phyloP scores from a whole-genome alignment of 2,329 filamentous ascomycete species.

The Aspergillus sp. region DNA sequence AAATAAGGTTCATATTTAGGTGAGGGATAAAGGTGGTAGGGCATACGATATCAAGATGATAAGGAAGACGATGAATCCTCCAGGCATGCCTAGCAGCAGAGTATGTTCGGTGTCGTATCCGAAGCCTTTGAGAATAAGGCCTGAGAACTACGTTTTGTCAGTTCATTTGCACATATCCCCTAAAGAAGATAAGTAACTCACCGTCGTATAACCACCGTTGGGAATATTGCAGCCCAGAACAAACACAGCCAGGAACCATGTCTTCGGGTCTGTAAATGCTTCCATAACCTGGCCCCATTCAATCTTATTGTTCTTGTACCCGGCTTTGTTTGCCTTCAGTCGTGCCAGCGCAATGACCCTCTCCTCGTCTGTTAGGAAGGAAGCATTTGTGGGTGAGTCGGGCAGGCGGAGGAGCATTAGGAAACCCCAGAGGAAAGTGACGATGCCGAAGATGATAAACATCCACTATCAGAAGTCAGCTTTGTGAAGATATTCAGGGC shows the following conservation, averaged over 20 bases:
- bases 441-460: conserved; percentile 30
- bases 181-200: conserved; percentile 13
- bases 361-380: conserved; percentile 28
- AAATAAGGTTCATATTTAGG: not conserved
- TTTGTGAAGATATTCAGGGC: not conserved
- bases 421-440: conserved; percentile 28
- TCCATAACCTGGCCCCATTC: conserved; percentile 40
- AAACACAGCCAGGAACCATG: conserved; percentile 31
- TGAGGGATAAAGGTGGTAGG: not conserved
- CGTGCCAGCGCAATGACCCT: conserved; percentile 25
- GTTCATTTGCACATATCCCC: too few species aligned
- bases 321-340: conserved; percentile 27
- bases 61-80: conserved; percentile 33
- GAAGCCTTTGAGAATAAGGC: conserved; percentile 40
- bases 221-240: conserved; percentile 38
- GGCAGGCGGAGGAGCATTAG: conserved; percentile 29
- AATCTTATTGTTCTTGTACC: conserved; percentile 43
- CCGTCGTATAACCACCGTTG: conserved; percentile 36
- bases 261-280: conserved; percentile 32
- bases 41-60: conserved; percentile 5
- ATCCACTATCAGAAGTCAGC: conserved; percentile 17
- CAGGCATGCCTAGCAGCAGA: conserved; percentile 47
- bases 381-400: conserved; percentile 23
- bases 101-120: conserved; percentile 41
- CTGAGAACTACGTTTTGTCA: conserved; percentile 25